These are phyloP conservation scores for Metarhizium rileyi DNA, from an alignment of 2,329 filamentous ascomycete genomes.

Conservation along the genomic window DNA sequence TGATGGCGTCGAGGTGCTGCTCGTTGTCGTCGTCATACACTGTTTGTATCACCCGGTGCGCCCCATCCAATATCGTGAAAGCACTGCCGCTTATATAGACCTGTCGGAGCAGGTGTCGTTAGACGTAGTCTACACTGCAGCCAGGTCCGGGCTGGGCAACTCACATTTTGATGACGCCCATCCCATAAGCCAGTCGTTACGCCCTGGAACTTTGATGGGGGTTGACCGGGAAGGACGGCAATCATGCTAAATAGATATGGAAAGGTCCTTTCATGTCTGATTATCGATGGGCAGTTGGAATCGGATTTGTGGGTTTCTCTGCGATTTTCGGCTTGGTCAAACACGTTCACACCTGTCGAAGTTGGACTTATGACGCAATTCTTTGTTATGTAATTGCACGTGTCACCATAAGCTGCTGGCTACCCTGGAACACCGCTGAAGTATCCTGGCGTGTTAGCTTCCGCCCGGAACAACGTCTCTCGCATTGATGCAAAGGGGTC, in stretches of 20 bases:
- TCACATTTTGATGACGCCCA: conserved; percentile 61
- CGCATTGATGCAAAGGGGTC: no score
- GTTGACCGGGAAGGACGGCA: conserved; percentile 69
- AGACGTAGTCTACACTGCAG: not conserved
- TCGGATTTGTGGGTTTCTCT: not conserved
- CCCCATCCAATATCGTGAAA: conserved; percentile 70
- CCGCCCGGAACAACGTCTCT: no score
- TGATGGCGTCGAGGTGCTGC: conserved; percentile 59
- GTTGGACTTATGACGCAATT: not conserved
- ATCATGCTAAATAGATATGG: conserved; percentile 48
- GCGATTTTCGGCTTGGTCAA: not conserved
- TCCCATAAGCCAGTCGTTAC: conserved; percentile 67
- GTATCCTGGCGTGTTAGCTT: no score
- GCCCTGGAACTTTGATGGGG: conserved; percentile 68
- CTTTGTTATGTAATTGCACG: not conserved
- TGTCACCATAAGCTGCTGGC: not conserved
- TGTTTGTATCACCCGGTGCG: conserved; percentile 72
- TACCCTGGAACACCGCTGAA: no score
- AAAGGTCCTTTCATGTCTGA: conserved; percentile 4
- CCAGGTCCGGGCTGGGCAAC: conserved; percentile 15
- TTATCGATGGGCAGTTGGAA: not conserved
- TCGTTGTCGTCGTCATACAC: conserved; percentile 73
- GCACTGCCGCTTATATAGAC: conserved; percentile 85
- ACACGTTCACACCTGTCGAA: not conserved
- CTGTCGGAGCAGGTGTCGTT: conserved; percentile 31